Percentiles rank a stretch among this genome's conserved stretches.
Conservation (phyloP, 257 asterid genomes). For the Ophiorrhiza pumila region DNA sequence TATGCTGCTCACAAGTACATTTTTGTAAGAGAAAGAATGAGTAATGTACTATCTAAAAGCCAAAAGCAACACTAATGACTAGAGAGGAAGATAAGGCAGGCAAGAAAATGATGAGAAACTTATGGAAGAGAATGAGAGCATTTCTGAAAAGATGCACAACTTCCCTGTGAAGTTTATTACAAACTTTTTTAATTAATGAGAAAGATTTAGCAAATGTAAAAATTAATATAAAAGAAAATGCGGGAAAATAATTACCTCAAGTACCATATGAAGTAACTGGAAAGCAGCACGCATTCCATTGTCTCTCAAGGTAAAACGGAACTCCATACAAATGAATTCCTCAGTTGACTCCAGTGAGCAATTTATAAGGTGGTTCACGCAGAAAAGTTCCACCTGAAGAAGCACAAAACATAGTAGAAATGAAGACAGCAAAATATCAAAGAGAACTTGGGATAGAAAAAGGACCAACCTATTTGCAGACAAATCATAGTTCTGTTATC, state of each 20-base stretch:
- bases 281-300: slow-evolving; percentile 98
- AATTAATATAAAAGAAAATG: neutral
- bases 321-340: slow-evolving; percentile 98
- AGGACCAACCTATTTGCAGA: neutral
- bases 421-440: neutral
- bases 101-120: neutral
- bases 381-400: slow-evolving; percentile 92
- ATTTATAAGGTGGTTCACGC: slow-evolving; percentile 93
- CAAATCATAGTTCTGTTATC: neutral
- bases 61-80: slow-evolving; percentile 1
- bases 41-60: neutral
- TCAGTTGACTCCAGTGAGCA: slow-evolving; percentile 99
- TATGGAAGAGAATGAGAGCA: neutral
- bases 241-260: slow-evolving; percentile 56
- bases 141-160: neutral
- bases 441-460: neutral
- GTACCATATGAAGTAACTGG: slow-evolving; percentile 99
- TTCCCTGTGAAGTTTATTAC: neutral
- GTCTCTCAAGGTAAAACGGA: slow-evolving; percentile 92
- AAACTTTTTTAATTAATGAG: neutral
- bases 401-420: slow-evolving; percentile 22
- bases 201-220: neutral
- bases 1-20: slow-evolving; percentile 64
- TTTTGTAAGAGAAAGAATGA: slow-evolving; percentile 13
- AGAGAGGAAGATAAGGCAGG: neutral